Evolutionary conservation across 768 basidiomycete genomes (phyloP).

Genomic region (Trametes cingulata): DNA sequence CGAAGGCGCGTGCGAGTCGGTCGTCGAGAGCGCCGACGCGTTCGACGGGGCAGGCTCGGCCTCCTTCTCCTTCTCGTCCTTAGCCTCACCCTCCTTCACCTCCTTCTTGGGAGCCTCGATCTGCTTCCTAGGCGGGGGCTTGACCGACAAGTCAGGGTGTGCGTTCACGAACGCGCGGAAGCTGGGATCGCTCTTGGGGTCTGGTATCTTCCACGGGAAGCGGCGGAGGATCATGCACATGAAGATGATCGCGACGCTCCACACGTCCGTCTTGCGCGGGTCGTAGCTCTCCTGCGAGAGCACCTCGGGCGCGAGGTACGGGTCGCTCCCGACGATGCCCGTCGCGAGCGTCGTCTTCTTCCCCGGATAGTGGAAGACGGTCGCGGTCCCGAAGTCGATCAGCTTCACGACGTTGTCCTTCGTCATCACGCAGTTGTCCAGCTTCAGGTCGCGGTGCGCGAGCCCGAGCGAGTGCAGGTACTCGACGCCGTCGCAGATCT

Average conservation of each 20-base stretch:
- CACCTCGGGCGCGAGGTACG: conserved; percentile 97
- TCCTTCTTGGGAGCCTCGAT: conserved; percentile 12
- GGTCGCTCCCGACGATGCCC: conserved; percentile 95
- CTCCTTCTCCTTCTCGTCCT: conserved; percentile 4
- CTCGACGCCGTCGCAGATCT: conserved; percentile 97
- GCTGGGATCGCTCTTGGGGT: conserved; percentile 87
- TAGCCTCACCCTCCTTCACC: not conserved
- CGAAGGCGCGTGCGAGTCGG: conserved; percentile 24
- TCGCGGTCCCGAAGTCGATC: conserved; percentile 99
- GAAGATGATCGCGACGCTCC: conserved; percentile 98
- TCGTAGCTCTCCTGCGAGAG: conserved; percentile 81
- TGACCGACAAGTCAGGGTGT: conserved; percentile 78
- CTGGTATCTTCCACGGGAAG: conserved; percentile 99
- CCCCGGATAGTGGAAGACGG: conserved; percentile 98
- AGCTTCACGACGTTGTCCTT: conserved; percentile 91
- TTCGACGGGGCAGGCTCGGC: conserved; percentile 3
- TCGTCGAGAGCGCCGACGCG: conserved; percentile 3
- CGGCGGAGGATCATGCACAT: conserved; percentile 97
- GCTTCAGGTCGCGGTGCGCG: conserved; percentile 97
- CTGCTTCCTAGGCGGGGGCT: conserved; percentile 25
- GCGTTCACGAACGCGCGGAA: conserved; percentile 91
- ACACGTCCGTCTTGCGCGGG: conserved; percentile 96
- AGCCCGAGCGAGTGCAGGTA: conserved; percentile 97
- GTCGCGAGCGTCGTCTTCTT: conserved; percentile 76
- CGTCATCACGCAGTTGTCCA: conserved; percentile 99